A percentile compares a stretch with the other conserved stretches of the same genome.
phyloP scores from a whole-genome alignment of 768 basidiomycete species.

The Heimioporus sp. region DNA sequence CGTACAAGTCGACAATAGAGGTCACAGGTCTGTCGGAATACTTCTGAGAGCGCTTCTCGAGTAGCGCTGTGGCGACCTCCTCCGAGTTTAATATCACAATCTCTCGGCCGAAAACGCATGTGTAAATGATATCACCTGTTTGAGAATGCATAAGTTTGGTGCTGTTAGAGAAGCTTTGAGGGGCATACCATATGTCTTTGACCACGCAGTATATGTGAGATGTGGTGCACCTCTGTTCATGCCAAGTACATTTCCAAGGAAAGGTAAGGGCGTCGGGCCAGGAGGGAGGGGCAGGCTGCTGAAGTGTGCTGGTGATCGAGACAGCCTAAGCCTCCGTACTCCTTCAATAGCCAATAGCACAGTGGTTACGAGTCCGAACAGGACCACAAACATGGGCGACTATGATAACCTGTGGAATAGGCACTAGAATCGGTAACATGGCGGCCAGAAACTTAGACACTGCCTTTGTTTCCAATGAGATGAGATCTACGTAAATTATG shows the following conservation, averaged over 20 bases:
- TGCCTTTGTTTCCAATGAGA: too few species aligned
- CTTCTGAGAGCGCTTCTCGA: slow-evolving; percentile 50
- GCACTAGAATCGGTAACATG: too few species aligned
- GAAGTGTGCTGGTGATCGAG: background rate
- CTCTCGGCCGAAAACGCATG: slow-evolving; percentile 38
- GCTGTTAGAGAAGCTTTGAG: background rate
- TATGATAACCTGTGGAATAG: too few species aligned
- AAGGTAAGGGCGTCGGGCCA: slow-evolving; percentile 12
- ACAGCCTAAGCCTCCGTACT: background rate
- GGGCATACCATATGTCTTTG: slow-evolving; percentile 17
- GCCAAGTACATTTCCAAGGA: slow-evolving; percentile 13
- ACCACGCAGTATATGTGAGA: slow-evolving; percentile 16
- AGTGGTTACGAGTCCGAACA: slow-evolving; percentile 1
- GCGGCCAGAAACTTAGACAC: too few species aligned
- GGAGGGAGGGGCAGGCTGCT: slow-evolving; percentile 13
- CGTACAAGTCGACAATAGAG: slow-evolving; percentile 2
- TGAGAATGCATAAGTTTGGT: too few species aligned
- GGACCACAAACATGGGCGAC: background rate
- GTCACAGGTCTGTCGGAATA: slow-evolving; percentile 37
- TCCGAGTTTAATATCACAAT: slow-evolving; percentile 50
- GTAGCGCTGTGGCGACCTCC: slow-evolving; percentile 43
- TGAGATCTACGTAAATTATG: too few species aligned
- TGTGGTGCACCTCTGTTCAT: slow-evolving; percentile 5
- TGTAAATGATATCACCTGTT: slow-evolving; percentile 8
- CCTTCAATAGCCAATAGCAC: slow-evolving; percentile 2